Evolutionary conservation across 495 filamentous ascomycete species (phyloP), one percentile per base, ranked within the genome.

Genomic region (Hypoxylon lienhwacheense): DNA sequence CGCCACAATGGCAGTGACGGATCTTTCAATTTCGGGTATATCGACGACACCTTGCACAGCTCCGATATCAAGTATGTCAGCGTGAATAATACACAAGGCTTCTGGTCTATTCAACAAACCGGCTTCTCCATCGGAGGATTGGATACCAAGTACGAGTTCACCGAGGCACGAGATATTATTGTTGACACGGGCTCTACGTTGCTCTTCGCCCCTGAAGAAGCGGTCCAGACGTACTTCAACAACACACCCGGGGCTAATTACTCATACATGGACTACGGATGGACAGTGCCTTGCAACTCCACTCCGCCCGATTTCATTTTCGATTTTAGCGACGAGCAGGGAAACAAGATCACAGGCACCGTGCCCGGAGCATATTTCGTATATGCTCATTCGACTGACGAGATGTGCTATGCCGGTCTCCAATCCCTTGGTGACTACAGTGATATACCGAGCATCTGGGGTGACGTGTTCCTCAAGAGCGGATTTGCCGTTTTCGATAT

Each of bases 401-500:
- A 77, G 17, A 75, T 78, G 61, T 75, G 83, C 43, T 90, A 88
- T 71, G 87, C 86, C 16, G 85, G 86, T 3, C 80, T 91, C 31
- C 88, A 91, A 72, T 77, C 73, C 10, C 53, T 63, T 22, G 52
- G 57, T 4, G 31, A 32, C 1, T 59, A 65, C 28, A 72, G 82
- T 32, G 81, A 77, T 1, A 68, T 69, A 31, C 66, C 79, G 63
- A 83, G 85, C 53, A 86, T 91, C 47, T 68, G 90, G 5, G 88
- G 88, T 6, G 86, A 85, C 55, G 80, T 82, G 4, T 90, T 88
- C 62, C 69, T 91, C 66, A 89, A 89, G 75, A 77, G 77, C 2
- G 73, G 86, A n/a, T 90, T 87, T 66, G 83, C 82, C 37, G 79
- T 90, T 28, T 90, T 90, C 64, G 87, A 91, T 64, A 77, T 85